Base-by-base conservation (phyloP, 192 early-diverging fungal genomes). In the Gonapodya prolifera region DNA sequence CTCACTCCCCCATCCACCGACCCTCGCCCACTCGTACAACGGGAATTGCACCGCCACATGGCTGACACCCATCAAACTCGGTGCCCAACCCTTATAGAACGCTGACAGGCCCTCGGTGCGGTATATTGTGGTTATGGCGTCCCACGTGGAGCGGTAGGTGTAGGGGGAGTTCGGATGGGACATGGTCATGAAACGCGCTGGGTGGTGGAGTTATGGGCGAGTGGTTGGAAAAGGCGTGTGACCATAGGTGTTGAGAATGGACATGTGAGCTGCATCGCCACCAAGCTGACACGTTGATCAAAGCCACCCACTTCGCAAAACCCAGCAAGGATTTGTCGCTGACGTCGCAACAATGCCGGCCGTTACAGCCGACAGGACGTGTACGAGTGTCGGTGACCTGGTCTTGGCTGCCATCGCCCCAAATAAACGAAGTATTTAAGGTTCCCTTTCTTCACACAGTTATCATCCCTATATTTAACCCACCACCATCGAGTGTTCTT, bases 1-100 rank as follows among this genome's bases (percentile, higher is more conserved):
- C 45, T 61, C 45, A 61, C 45, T 23, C 23, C 45, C 45, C 45
- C 45, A 61, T 61, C 45, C 23, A 61, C 45, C 45, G 8, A 16
- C 45, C 23, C 45, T 61, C 23, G 45, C 45, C 76, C 89, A 86
- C 84, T 99, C 97, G 83, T 99, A 99, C 35, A 99, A 84, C 34
- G 97, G 97, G 79, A 99, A 99, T 83, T 96, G 95, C 33, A 99
- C 86, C 1, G 93, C 93, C 0, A 95, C 95, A 82, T 99, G 97
- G 34, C 87, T 91, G 34, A 96, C 92, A 35, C 97, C 97, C 81
- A 99, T 84, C 1, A 99, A 85, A 75, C 96, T 90, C 34, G 97
- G 96, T 0, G 94, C 94, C 18, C 96, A 82, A 70, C 97, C 97
- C 85, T 94, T 94, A 86, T 99, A 99, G 83, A 99, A 98, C 0